phyloP scores from a whole-genome alignment of 345 rosid genomes.

The Euphorbia pulcherrima region DNA sequence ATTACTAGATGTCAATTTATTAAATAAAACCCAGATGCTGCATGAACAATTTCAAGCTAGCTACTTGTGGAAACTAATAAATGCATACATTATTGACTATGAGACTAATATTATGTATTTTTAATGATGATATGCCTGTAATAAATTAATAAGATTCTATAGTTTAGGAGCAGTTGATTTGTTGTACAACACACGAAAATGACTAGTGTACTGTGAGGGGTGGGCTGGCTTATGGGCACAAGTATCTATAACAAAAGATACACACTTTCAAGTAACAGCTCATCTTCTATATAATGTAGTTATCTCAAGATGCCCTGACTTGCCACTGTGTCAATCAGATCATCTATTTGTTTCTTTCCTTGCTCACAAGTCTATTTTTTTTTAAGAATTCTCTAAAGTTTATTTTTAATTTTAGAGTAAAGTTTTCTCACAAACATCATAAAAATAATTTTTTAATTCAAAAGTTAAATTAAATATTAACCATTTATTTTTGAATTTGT shows the following conservation, averaged over 20 bases:
- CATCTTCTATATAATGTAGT: slow-evolving; percentile 26
- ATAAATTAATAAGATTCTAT: no score
- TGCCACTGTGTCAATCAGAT: slow-evolving; percentile 13
- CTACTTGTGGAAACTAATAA: background rate
- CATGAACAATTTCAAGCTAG: background rate
- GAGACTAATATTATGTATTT: no score
- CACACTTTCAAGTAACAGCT: slow-evolving; percentile 22
- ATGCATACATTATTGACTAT: background rate
- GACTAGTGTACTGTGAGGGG: background rate
- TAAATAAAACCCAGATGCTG: background rate
- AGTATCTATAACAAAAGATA: background rate
- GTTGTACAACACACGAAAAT: background rate
- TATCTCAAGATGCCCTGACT: slow-evolving; percentile 17
- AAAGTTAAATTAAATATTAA: no score
- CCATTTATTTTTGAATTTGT: no score
- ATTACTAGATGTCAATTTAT: background rate
- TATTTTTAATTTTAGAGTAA: no score
- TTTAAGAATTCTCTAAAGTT: no score
- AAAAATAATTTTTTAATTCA: no score
- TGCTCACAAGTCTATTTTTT: background rate
- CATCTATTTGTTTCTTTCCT: slow-evolving; percentile 14
- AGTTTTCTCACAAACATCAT: no score
- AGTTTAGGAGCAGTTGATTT: background rate
- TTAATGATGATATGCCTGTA: no score
- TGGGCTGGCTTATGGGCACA: slow-evolving; percentile 20